Base-by-base conservation (phyloP, 192 early-diverging fungal species). In the Mortierella hygrophila region DNA sequence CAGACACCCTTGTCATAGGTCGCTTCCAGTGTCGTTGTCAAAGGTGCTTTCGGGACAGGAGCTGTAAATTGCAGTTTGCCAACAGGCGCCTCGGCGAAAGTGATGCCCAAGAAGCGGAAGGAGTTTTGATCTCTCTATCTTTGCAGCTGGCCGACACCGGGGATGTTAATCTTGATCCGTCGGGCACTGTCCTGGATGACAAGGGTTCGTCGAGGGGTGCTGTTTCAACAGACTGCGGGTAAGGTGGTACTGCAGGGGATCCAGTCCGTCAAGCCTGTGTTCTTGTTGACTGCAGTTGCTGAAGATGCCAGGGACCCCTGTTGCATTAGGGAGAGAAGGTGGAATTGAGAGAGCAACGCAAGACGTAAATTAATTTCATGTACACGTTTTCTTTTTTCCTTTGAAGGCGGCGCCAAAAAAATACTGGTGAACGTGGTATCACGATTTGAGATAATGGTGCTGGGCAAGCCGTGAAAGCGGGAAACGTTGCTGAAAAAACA, bases 31-130 rank as follows among this genome's bases (percentile, higher is more conserved):
- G 57, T 79, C 82, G 41, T 52, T 2, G 35, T 46, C 20, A 47
- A 57, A 32, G 77, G 44, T 1, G 69, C 57, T 49, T 72, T 75
- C 16, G 88, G 89, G 23, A 84, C 81, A 1, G 90, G 85, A 47
- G 90, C 85, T 13, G 65, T 41, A 32, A 89, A 91, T 1, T 90
- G 90, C 35, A 89, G 74, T 4, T 78, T 40, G 0, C 77, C 88
- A 16, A 88, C 57, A 23, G 90, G 90, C 2, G 90, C 70, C 35
- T 79, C 32, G 2, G 90, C 90, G 65, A 88, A 91, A 8, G 84
- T 88, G 44, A 91, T 91, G 16, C 90, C 90, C n/a, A 86, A 57
- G 65, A 86, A 89, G 6, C 49, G 72, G 72, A 74, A 74, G 5
- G 72, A 46, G 29, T 44, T 74, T 37, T 74, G 72, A 20, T 74